These are phyloP conservation scores for Alternaria burnsii DNA, from an alignment of 2,329 filamentous ascomycete species.

Conservation along the genomic window DNA sequence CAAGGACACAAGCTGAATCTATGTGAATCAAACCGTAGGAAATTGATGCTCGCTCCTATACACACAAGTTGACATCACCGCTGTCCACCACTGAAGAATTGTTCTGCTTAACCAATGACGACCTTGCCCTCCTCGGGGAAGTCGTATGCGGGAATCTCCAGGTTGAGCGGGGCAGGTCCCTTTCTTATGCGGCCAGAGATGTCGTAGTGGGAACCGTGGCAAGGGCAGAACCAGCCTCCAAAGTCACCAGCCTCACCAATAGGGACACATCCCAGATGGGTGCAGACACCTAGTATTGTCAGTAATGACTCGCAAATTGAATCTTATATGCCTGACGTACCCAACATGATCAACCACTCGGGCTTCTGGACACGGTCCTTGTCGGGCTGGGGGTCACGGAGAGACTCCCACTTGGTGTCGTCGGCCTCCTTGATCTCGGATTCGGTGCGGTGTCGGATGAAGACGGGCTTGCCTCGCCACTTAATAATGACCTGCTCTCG, in stretches of 20 bases:
- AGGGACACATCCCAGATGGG: constrained; percentile 97
- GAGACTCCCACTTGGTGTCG: constrained; percentile 78
- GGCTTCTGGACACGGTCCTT: constrained; percentile 95
- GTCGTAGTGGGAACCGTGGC: constrained; percentile 99
- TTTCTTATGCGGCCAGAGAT: constrained; percentile 98
- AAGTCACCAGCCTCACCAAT: constrained; percentile 98
- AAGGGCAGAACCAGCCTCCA: constrained; percentile 99
- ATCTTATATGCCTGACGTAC: constrained; percentile 58
- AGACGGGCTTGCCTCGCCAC: constrained; percentile 99
- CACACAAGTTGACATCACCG: constrained; percentile 33
- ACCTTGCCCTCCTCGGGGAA: constrained; percentile 91
- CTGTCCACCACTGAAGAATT: constrained; percentile 11
- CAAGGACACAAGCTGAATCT: constrained; percentile 48
- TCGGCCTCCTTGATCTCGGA: constrained; percentile 96
- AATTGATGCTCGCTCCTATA: constrained; percentile 49
- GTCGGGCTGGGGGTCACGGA: constrained; percentile 92
- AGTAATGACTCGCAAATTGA: constrained; percentile 23
- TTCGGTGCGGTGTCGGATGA: constrained; percentile 96
- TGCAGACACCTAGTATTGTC: constrained; percentile 82
- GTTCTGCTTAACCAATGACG: constrained; percentile 79
- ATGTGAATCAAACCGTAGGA: constrained; percentile 39
- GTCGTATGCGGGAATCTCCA: constrained; percentile 91
- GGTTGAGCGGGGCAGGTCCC: constrained; percentile 95
- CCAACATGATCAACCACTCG: constrained; percentile 99
- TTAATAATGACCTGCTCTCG: constrained; percentile 88